Conservation (phyloP, 768 basidiomycete species). For the Dioszegia hungarica region DNA sequence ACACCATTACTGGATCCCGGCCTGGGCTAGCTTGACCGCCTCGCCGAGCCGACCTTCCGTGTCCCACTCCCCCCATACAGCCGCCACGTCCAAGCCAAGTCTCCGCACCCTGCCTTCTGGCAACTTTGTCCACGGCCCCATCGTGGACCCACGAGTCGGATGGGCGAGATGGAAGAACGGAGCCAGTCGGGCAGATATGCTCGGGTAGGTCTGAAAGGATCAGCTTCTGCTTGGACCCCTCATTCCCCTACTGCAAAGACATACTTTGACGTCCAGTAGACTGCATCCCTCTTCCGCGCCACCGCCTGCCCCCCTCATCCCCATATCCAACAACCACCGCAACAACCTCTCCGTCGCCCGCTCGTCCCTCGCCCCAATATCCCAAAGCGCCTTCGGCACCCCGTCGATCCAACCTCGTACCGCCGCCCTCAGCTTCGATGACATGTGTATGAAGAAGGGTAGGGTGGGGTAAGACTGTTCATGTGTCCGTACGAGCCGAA, state of each 20-base stretch:
- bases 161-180: conserved; percentile 79
- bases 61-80: conserved; percentile 31
- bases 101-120: conserved; percentile 53
- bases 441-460: conserved; percentile 35
- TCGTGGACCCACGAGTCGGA: conserved; percentile 64
- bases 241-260: neutral
- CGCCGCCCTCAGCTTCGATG: conserved; percentile 13
- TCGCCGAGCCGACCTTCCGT: conserved; percentile 12
- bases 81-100: conserved; percentile 63
- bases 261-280: conserved; percentile 1
- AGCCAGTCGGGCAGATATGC: conserved; percentile 60
- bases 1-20: too few species aligned
- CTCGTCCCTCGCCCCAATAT: conserved; percentile 61
- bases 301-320: conserved; percentile 23
- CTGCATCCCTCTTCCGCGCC: conserved; percentile 13
- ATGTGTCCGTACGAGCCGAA: conserved; percentile 63
- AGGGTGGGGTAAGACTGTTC: conserved; percentile 31
- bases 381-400: conserved; percentile 81
- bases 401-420: conserved; percentile 64
- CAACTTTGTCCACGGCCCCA: conserved; percentile 73
- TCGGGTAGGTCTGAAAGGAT: conserved; percentile 53
- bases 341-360: conserved; percentile 59
- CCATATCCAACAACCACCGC: conserved; percentile 56
- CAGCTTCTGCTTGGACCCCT: neutral
- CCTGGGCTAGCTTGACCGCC: conserved; percentile 8